Base-by-base conservation (phyloP, 495 filamentous ascomycete genomes). In the Cercophora samala region DNA sequence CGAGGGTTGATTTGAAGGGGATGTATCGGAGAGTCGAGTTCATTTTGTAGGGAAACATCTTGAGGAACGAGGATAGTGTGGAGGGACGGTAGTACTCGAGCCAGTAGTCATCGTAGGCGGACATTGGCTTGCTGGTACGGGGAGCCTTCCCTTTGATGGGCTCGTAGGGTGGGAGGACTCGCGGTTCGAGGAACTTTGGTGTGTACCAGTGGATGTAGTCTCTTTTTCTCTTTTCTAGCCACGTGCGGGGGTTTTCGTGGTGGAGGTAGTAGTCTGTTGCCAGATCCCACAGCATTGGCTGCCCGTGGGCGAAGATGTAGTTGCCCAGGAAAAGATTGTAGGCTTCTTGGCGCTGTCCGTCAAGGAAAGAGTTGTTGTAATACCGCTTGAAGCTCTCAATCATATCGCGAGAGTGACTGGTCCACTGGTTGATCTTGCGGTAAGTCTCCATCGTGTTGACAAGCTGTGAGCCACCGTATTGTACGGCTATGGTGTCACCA, bases 361-460 rank as follows among this genome's bases (percentile, higher is more conserved):
- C 95, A 9, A 98, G 83, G 78, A 99, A 99, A 0, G 93, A 97
- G 76, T 99, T 99, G 76, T 98, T 96, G 79, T 99, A 99, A 79
- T 98, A 99, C 32, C 95, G 88, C 75, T 98, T 99, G 82, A 99
- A 97, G 76, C 92, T 96, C 77, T 99, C 95, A 11, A 99, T 92
- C 95, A 99, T 99, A 76, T 99, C 95, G 55, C 95, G 85, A 6
- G 95, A 97, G 72, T 96, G 92, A 69, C 93, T 97, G 52, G 92
- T 97, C 95, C 95, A 99, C 74, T 97, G 93, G 67, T 98, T 98
- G 74, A 97, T 96, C 77, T 97, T 97, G 61, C 95, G 89, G 76
- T 99, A 99, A 2, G 96, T 98, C 65, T 93, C 93, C 94, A 97
- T 97, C 1, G 95, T 99, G 77, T 99, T 99, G 66, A 99, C 95